Percentiles rank a stretch among this genome's conserved stretches.
Conservation (phyloP, 495 filamentous ascomycete species). For the Hypoxylon fuscum region DNA sequence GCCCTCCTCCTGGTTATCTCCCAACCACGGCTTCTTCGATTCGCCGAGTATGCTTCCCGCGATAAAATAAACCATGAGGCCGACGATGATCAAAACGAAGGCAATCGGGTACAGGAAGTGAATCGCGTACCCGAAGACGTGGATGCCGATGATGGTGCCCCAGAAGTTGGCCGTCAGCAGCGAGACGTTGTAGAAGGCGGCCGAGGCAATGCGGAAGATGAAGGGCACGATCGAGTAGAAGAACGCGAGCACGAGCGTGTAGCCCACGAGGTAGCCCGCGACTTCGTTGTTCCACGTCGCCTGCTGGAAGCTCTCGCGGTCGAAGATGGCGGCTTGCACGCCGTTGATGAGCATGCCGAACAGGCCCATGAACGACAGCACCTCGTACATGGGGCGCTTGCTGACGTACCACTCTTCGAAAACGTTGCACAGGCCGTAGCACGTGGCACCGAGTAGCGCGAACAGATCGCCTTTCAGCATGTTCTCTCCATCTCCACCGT, state of each 20-base stretch:
- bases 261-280: constrained; percentile 84
- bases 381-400: constrained; percentile 89
- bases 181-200: constrained; percentile 96
- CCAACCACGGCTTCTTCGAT: constrained; percentile 93
- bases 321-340: constrained; percentile 88
- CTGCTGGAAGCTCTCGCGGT: constrained; percentile 71
- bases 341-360: constrained; percentile 94
- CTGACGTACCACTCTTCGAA: constrained; percentile 93
- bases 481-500: constrained; percentile 69
- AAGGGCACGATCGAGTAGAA: constrained; percentile 92
- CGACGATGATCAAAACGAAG: constrained; percentile 88
- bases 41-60: constrained; percentile 83
- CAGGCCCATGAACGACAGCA: constrained; percentile 88
- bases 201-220: constrained; percentile 84
- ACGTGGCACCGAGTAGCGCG: constrained; percentile 84
- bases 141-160: constrained; percentile 89
- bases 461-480: constrained; percentile 94
- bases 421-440: constrained; percentile 91
- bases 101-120: constrained; percentile 96
- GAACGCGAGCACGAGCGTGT: constrained; percentile 79
- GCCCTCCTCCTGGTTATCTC: constrained; percentile 81
- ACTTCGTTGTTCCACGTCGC: constrained; percentile 75
- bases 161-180: constrained; percentile 96
- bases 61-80: constrained; percentile 83
- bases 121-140: constrained; percentile 81